These are phyloP conservation scores for Linanthus parryae DNA, from an alignment of 148 eudicot genomes.

Conservation along the genomic window DNA sequence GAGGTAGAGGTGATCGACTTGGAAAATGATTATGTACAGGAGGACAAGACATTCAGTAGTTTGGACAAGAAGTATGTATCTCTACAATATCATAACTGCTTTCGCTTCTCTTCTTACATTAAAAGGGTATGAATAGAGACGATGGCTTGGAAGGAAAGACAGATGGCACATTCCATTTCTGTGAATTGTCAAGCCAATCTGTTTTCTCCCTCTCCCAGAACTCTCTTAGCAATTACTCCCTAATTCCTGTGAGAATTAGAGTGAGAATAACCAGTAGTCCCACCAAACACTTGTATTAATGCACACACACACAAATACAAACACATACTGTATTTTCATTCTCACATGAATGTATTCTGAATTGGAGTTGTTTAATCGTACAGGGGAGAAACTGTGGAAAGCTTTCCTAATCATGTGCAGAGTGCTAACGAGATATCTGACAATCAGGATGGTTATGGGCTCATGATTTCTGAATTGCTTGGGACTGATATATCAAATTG, in stretches of 20 bases:
- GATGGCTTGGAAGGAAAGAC: not conserved
- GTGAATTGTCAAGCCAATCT: no score
- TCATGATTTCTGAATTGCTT: constrained; percentile 89
- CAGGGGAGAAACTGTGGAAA: constrained; percentile 62
- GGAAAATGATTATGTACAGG: constrained; percentile 57
- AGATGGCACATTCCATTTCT: not conserved
- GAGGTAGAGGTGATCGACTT: constrained; percentile 86
- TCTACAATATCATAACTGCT: not conserved
- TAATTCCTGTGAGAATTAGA: no score
- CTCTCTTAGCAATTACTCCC: no score
- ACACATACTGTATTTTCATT: constrained; percentile 5
- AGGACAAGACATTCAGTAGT: constrained; percentile 33
- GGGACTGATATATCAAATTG: constrained; percentile 72
- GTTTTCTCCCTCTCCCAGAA: not conserved
- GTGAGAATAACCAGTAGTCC: no score
- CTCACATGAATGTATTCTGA: constrained; percentile 5
- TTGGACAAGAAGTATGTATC: constrained; percentile 48
- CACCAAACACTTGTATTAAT: no score
- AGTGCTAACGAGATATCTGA: constrained; percentile 51
- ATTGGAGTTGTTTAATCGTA: constrained; percentile 12
- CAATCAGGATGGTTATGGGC: constrained; percentile 87
- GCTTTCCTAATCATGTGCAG: constrained; percentile 45
- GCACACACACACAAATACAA: no score
- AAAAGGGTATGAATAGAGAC: no score
- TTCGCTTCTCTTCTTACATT: not conserved